Evolutionary conservation across 768 basidiomycete genomes (phyloP), one percentile per base, ranked within the genome.

Genomic region (Dioszegia aurantiaca): DNA sequence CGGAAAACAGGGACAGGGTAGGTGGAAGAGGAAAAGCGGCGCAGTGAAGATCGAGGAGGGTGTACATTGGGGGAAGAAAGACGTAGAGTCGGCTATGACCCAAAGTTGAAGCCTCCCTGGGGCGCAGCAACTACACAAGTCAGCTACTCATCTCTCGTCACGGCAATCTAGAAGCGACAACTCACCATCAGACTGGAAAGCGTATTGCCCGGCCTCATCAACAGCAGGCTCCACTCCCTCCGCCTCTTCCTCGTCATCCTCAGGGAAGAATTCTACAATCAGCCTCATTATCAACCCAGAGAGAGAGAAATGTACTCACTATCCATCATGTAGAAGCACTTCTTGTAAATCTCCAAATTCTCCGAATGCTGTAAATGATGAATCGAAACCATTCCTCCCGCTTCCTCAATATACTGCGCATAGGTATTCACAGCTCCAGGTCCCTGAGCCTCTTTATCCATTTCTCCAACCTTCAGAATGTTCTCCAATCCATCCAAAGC

Each of bases 321-420:
- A 67, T 78, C 78, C 78, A 78, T 79, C 67, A 78, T 95, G 78
- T 90, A 90, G 83, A 92, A 99, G 40, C 93, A 94, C 81, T 99
- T 98, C 84, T 97, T 97, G 81, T 99, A 99, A 70, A 99, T 98
- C 69, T 98, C 94, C 79, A 97, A 79, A 80, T 99, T 99, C 80
- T 99, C 94, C 78, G 98, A 95, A 78, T 94, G 92, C 80, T 99
- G 95, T 55, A 98, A 85, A 78, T 97, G 93, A 82, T 99, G 94
- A 77, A 99, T 97, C 19, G 91, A 89, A 67, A 91, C 84, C 95
- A 99, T 98, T 53, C 95, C 95, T 58, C 95, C 93, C 10, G 93
- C 93, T 79, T 99, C 95, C 78, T 99, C 95, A 42, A 98, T 90
- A 68, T 81, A 98, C 60, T 87, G 79, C 14, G 95, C 94, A 77